Conservation (phyloP, 768 basidiomycete genomes). For the Cystobasidiopsis lactophilus region DNA sequence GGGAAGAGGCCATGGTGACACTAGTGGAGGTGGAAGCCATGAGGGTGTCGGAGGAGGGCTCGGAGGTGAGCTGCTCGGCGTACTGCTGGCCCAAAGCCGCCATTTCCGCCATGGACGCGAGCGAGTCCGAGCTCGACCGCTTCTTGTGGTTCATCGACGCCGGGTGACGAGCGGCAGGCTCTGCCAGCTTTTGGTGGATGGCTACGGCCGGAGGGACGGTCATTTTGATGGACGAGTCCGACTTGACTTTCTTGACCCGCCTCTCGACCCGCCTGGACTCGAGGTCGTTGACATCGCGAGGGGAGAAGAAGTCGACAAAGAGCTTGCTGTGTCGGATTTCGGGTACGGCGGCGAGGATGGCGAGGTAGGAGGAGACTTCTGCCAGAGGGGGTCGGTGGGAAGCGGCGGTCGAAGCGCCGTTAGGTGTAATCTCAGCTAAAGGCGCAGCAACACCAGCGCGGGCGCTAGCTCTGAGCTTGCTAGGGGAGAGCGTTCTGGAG, state of each 20-base stretch:
- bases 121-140: too few species aligned
- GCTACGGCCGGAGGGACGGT: too few species aligned
- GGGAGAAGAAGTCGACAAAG: conserved; percentile 69
- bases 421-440: too few species aligned
- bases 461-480: background rate
- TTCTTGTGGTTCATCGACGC: too few species aligned
- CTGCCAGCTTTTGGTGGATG: too few species aligned
- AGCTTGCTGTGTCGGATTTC: conserved; percentile 40
- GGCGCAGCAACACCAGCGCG: too few species aligned
- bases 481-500: background rate
- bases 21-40: too few species aligned
- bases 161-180: too few species aligned
- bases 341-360: conserved; percentile 46
- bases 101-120: background rate
- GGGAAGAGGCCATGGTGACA: too few species aligned
- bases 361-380: conserved; percentile 58
- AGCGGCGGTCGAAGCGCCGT: too few species aligned
- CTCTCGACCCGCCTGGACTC: conserved; percentile 69
- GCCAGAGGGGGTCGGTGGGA: conserved; percentile 20
- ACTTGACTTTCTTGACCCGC: conserved; percentile 66
- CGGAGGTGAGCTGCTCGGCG: background rate
- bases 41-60: background rate
- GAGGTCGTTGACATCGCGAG: conserved; percentile 55
- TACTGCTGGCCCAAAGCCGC: background rate
- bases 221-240: conserved; percentile 33